Base-by-base conservation (phyloP, 2,329 filamentous ascomycete species). In the Dendryphion nanum region DNA sequence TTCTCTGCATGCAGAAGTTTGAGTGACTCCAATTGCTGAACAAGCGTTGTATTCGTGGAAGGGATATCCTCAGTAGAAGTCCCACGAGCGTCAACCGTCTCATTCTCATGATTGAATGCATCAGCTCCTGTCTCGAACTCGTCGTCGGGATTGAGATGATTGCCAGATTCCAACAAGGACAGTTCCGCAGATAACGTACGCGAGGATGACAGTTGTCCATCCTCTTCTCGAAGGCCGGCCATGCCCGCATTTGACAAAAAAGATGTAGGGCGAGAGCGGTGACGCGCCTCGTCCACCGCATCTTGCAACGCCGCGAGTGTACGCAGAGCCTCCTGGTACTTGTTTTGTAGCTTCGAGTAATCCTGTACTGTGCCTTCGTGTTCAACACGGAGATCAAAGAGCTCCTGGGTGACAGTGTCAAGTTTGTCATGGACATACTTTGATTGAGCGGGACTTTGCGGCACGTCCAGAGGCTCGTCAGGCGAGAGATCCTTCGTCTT, bases 181-280 rank as follows among this genome's bases (percentile, higher is more conserved):
- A 95, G 79, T 71, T 97, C 93, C 71, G 89, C 93, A 51, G 89
- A 96, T 53, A 96, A 84, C 59, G 89, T 95, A 66, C 85, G 89
- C 72, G 89, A 90, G 59, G 86, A 90, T 68, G 86, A 87, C 60
- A 74, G 76, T 69, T 81, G 81, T 67, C 73, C 71, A 76, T 72
- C 76, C 72, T 82, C 78, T 71, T 83, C 45, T 42, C 53, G 89
- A 64, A 79, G 71, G 61, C 82, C 84, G 69, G 79, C 84, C 58
- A 82, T 80, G 70, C 81, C 82, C 56, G 76, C 74, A 60, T 89
- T 83, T 46, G 82, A 89, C 79, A 93, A 83, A 83, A 93, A 93
- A 76, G 89, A 91, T 39, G 81, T 77, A 10, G 86, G 85, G 16
- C 86, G 77, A 39, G 67, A 68, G 10, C 55, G 74, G 57, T 89